Percentiles rank a stretch among this genome's conserved stretches.
Evolutionary conservation across 345 rosid species (phyloP).

Genomic region (Garcia nutans): DNA sequence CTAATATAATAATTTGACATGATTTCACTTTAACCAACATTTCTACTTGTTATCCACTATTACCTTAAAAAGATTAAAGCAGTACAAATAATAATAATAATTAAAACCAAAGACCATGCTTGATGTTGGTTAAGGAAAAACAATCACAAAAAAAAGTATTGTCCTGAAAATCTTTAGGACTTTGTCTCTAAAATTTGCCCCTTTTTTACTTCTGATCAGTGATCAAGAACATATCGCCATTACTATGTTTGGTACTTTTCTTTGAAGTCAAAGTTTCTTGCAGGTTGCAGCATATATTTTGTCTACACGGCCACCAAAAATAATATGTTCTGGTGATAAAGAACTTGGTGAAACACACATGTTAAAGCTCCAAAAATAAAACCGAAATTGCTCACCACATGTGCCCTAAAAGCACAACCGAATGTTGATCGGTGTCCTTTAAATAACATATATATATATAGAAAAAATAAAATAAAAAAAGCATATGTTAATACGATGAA

Average conservation of each 20-base stretch:
- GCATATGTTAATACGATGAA: no score
- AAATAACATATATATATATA: slow-evolving; percentile 1
- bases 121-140: slow-evolving; percentile 16
- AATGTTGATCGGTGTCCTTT: slow-evolving; percentile 45
- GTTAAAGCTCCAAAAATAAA: slow-evolving; percentile 35
- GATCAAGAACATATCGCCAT: neutral
- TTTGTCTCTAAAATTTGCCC: no score
- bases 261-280: slow-evolving; percentile 12
- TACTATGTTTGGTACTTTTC: neutral
- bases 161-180: neutral
- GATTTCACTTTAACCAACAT: slow-evolving; percentile 23
- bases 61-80: slow-evolving; percentile 5
- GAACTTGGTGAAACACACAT: slow-evolving; percentile 21
- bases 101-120: neutral
- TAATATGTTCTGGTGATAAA: neutral
- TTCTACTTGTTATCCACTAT: slow-evolving; percentile 11
- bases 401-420: slow-evolving; percentile 60
- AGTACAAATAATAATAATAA: neutral
- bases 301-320: slow-evolving; percentile 1
- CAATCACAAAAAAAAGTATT: neutral
- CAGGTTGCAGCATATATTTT: slow-evolving; percentile 1
- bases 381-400: slow-evolving; percentile 26
- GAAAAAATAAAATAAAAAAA: no score
- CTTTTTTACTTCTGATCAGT: no score
- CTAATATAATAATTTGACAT: slow-evolving; percentile 6